Evolutionary conservation across 768 basidiomycete species (phyloP).

Genomic region (Serendipita vermifera): DNA sequence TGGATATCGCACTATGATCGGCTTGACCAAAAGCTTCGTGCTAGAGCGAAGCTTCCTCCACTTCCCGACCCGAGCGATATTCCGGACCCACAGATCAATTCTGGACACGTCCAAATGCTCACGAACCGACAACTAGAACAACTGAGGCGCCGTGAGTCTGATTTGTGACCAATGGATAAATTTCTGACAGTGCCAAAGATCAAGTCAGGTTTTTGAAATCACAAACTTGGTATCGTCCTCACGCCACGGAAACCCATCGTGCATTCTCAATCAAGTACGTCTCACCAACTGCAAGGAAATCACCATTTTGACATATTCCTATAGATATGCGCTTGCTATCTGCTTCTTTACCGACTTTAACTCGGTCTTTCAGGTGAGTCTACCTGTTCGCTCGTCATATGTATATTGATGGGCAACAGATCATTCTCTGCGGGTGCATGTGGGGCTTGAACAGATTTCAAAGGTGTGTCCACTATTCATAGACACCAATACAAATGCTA

Average conservation of each 20-base stretch:
- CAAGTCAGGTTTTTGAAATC: constrained; percentile 55
- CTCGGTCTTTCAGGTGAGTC: constrained; percentile 59
- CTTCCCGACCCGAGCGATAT: constrained; percentile 66
- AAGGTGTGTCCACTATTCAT: not conserved
- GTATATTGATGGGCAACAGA: constrained; percentile 23
- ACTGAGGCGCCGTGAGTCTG: constrained; percentile 46
- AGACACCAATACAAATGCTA: constrained; percentile 19
- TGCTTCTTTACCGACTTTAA: constrained; percentile 63
- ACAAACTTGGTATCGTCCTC: constrained; percentile 79
- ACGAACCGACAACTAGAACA: constrained; percentile 51
- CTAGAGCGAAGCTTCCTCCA: constrained; percentile 49
- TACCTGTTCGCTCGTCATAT: not conserved
- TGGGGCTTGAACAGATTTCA: constrained; percentile 58
- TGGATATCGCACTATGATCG: constrained; percentile 67
- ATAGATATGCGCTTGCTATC: constrained; percentile 55
- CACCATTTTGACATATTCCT: not conserved
- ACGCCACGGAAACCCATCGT: constrained; percentile 61
- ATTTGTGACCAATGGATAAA: too few species aligned
- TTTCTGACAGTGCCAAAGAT: constrained; percentile 29
- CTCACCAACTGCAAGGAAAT: not conserved
- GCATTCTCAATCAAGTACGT: constrained; percentile 24
- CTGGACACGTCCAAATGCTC: constrained; percentile 58
- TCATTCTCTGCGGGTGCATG: constrained; percentile 62
- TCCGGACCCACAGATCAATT: constrained; percentile 62
- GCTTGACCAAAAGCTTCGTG: constrained; percentile 43